A percentile compares a stretch with the other conserved stretches of the same genome.
Evolutionary conservation across 768 basidiomycete genomes (phyloP).

Genomic region (Suillus lakei): DNA sequence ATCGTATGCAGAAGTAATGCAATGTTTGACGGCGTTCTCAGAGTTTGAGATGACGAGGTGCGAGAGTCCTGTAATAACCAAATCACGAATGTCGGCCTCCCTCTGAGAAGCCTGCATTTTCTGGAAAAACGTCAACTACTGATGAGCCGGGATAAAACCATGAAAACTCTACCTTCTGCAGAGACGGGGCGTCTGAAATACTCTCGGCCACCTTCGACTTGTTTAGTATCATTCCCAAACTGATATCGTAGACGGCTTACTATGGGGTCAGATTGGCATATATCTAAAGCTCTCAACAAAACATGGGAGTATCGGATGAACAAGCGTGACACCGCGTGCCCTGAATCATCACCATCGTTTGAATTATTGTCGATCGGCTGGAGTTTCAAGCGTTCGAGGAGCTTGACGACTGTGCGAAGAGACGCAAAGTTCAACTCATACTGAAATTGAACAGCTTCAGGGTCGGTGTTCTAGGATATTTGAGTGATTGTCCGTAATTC

Average conservation of each 20-base stretch:
- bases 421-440: slow-evolving; percentile 76
- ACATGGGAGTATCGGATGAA: slow-evolving; percentile 80
- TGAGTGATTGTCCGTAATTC: slow-evolving; percentile 4
- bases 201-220: slow-evolving; percentile 49
- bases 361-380: slow-evolving; percentile 56
- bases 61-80: slow-evolving; percentile 80
- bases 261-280: slow-evolving; percentile 50
- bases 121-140: slow-evolving; percentile 31
- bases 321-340: slow-evolving; percentile 73
- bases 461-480: slow-evolving; percentile 39
- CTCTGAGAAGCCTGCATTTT: slow-evolving; percentile 50
- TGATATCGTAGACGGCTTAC: slow-evolving; percentile 35
- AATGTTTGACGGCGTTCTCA: slow-evolving; percentile 89
- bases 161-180: slow-evolving; percentile 45
- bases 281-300: slow-evolving; percentile 64
- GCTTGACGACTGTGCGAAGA: slow-evolving; percentile 72
- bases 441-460: slow-evolving; percentile 43
- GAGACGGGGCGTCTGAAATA: slow-evolving; percentile 52
- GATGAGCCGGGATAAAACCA: background rate
- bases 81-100: slow-evolving; percentile 69
- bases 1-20: slow-evolving; percentile 79
- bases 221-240: slow-evolving; percentile 9
- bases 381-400: slow-evolving; percentile 77
- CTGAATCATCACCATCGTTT: slow-evolving; percentile 63
- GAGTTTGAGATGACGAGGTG: slow-evolving; percentile 85